These are phyloP conservation scores for Debaryomyces coudertii DNA, from an alignment of 1,139 yeast genomes.

Conservation along the genomic window DNA sequence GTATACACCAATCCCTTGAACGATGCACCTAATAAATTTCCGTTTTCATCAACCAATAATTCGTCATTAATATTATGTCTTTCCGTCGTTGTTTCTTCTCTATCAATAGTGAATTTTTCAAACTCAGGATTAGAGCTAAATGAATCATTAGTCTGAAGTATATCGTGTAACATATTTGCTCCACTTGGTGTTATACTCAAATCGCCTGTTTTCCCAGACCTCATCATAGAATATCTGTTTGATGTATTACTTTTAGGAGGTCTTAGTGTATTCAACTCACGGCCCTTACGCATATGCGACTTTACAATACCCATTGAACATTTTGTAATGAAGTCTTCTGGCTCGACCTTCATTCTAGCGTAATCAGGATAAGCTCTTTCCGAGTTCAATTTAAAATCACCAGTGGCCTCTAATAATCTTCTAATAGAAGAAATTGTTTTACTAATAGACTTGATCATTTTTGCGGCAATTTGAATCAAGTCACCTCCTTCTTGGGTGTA, in stretches of 20 bases:
- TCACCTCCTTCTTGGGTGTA: constrained; percentile 71
- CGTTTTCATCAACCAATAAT: constrained; percentile 49
- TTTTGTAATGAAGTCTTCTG: constrained; percentile 60
- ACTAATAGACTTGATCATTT: constrained; percentile 63
- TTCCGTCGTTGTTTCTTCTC: constrained; percentile 17
- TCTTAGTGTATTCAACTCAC: constrained; percentile 24
- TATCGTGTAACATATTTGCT: constrained; percentile 53
- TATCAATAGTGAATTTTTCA: constrained; percentile 33
- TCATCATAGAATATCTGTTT: constrained; percentile 61
- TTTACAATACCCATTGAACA: constrained; percentile 67
- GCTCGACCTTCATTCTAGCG: constrained; percentile 56
- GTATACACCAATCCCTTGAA: constrained; percentile 72
- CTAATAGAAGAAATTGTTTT: constrained; percentile 49
- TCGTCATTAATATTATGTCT: constrained; percentile 39
- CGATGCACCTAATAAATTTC: constrained; percentile 74
- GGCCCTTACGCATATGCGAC: constrained; percentile 37
- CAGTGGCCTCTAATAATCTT: constrained; percentile 53
- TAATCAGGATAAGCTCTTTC: constrained; percentile 79
- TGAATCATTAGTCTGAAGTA: constrained; percentile 43
- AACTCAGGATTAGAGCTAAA: constrained; percentile 47
- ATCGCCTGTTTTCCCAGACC: constrained; percentile 59
- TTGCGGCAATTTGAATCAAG: constrained; percentile 61
- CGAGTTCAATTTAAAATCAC: constrained; percentile 70
- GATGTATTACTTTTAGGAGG: constrained; percentile 20
- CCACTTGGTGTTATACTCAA: constrained; percentile 63